phyloP scores from a whole-genome alignment of 805 yeast genomes.

The Schwanniomyces sp. region DNA sequence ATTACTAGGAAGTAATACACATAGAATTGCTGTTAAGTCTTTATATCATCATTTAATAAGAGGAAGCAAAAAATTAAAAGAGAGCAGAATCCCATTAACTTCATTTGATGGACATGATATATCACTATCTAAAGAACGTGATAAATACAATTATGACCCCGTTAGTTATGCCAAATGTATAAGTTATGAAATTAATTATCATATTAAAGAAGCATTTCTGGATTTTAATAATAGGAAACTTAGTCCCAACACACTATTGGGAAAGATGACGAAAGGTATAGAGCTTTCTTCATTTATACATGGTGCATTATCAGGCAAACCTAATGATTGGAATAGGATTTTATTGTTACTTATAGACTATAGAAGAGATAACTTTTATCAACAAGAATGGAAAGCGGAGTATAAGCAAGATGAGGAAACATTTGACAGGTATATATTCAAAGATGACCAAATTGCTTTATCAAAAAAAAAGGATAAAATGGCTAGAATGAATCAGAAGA shows the following conservation, averaged over 20 bases:
- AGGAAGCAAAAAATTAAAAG: not conserved
- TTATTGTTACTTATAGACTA: slow-evolving; percentile 13
- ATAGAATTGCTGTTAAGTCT: slow-evolving; percentile 6
- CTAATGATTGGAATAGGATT: slow-evolving; percentile 5
- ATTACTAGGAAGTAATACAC: slow-evolving; percentile 2
- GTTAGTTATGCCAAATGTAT: slow-evolving; percentile 13
- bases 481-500: slow-evolving; percentile 9
- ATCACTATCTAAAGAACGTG: slow-evolving; percentile 3
- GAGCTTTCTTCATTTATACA: slow-evolving; percentile 9
- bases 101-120: not conserved
- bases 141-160: slow-evolving; percentile 7
- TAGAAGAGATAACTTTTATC: slow-evolving; percentile 9
- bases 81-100: not conserved
- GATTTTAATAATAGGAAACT: not conserved
- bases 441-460: slow-evolving; percentile 4
- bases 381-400: slow-evolving; percentile 18
- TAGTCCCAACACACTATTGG: not conserved
- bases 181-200: slow-evolving; percentile 16
- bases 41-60: slow-evolving; percentile 8
- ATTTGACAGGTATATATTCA: slow-evolving; percentile 3
- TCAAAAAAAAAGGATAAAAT: slow-evolving; percentile 7
- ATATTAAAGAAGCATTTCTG: slow-evolving; percentile 14
- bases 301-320: not conserved
- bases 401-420: slow-evolving; percentile 1
- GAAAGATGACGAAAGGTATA: slow-evolving; percentile 8